Conservation (phyloP, 108 stramenopile genomes). For the Asterionellopsis glacialis region DNA sequence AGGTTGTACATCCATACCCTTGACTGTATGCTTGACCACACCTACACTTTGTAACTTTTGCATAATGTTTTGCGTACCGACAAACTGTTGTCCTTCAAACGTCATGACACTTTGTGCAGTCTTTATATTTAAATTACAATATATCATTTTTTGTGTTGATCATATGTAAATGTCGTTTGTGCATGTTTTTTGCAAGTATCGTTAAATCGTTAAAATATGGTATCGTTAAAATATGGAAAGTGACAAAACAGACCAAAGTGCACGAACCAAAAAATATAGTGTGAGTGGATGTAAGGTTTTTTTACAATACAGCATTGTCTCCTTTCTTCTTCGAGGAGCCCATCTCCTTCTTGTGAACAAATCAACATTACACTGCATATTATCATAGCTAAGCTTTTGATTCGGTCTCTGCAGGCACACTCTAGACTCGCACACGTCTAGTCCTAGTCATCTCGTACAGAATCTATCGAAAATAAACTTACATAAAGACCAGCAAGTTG, state of each 20-base stretch:
- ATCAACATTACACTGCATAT: too few relatives aligned
- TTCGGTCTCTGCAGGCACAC: background rate
- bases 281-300: background rate
- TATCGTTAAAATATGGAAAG: too few relatives aligned
- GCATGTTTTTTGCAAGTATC: too few relatives aligned
- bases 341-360: too few relatives aligned
- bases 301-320: too few relatives aligned
- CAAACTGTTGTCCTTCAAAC: constrained; percentile 80
- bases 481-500: constrained; percentile 73
- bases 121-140: too few relatives aligned
- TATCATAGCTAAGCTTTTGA: too few relatives aligned
- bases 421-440: background rate
- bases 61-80: constrained; percentile 59
- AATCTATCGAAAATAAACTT: too few relatives aligned
- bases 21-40: constrained; percentile 56
- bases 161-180: too few relatives aligned
- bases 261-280: background rate
- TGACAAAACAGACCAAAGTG: background rate
- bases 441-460: background rate
- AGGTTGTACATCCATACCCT: constrained; percentile 88
- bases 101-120: constrained; percentile 70
- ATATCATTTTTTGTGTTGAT: too few relatives aligned
- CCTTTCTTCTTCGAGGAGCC: too few relatives aligned
- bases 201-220: too few relatives aligned
- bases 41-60: constrained; percentile 64